These are phyloP conservation scores for Melampsora abietis-canadensis DNA, from an alignment of 1,284 basidiomycete species.

Conservation along the genomic window DNA sequence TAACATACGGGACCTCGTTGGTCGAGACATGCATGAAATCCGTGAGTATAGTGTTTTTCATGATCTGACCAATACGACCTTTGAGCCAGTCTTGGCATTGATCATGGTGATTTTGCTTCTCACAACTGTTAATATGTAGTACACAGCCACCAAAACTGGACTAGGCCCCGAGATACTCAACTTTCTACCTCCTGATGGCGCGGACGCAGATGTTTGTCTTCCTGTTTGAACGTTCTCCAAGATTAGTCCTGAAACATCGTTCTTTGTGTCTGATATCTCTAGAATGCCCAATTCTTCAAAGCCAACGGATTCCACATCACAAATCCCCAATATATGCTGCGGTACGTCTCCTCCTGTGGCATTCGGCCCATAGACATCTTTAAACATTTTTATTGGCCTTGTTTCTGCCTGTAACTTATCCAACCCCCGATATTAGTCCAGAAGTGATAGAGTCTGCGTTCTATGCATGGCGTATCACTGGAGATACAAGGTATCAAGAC, in stretches of 20 bases:
- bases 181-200: slow-evolving; percentile 18
- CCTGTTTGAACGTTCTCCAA: background rate
- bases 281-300: slow-evolving; percentile 2
- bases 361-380: slow-evolving; percentile 5
- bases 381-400: background rate
- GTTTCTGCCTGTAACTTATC: background rate
- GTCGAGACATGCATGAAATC: slow-evolving; percentile 24
- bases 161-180: slow-evolving; percentile 35
- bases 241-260: background rate
- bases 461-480: slow-evolving; percentile 38
- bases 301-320: slow-evolving; percentile 4
- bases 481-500: slow-evolving; percentile 29
- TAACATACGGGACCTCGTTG: slow-evolving; percentile 22
- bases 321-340: background rate
- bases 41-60: slow-evolving; percentile 3
- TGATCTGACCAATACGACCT: no score
- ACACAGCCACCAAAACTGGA: slow-evolving; percentile 29
- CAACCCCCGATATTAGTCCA: background rate
- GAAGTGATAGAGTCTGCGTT: slow-evolving; percentile 42
- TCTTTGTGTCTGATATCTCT: background rate
- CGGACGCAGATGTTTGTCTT: background rate
- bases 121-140: slow-evolving; percentile 3
- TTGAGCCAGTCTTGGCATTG: no score
- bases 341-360: background rate
- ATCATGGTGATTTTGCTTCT: background rate